Conservation (phyloP, 2,329 filamentous ascomycete species). For the Ilyonectria sp. region DNA sequence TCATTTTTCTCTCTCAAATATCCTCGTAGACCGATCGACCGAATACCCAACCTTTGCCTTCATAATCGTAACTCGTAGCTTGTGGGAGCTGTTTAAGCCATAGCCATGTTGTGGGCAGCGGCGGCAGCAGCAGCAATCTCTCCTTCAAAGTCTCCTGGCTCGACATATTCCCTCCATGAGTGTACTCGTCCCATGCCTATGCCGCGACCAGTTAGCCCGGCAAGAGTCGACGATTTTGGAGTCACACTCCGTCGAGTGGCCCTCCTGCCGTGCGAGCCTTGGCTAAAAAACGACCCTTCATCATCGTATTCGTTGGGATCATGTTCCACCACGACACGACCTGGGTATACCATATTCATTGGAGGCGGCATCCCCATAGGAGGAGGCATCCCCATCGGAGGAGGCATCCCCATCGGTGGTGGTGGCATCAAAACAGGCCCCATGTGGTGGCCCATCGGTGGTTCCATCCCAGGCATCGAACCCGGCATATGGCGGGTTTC, state of each 20-base stretch:
- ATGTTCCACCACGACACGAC: slow-evolving; percentile 47
- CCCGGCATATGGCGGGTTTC: slow-evolving; percentile 56
- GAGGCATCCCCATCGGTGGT: slow-evolving; percentile 42
- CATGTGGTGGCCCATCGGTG: slow-evolving; percentile 39
- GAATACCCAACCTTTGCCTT: slow-evolving; percentile 4
- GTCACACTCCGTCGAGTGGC: slow-evolving; percentile 45
- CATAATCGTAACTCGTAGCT: slow-evolving; percentile 32
- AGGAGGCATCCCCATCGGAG: slow-evolving; percentile 47
- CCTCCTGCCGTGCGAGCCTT: slow-evolving; percentile 48
- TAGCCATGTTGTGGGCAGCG: slow-evolving; percentile 13
- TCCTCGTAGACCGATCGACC: not conserved
- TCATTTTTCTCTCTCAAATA: not conserved
- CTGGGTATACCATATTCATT: slow-evolving; percentile 28
- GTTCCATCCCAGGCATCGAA: slow-evolving; percentile 38
- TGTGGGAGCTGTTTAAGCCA: slow-evolving; percentile 17
- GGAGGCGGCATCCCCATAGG: slow-evolving; percentile 48
- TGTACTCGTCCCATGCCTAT: slow-evolving; percentile 64
- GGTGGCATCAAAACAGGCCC: slow-evolving; percentile 46
- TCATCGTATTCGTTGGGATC: slow-evolving; percentile 52
- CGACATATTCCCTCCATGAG: slow-evolving; percentile 66
- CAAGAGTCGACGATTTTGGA: slow-evolving; percentile 61
- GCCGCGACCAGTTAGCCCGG: slow-evolving; percentile 62
- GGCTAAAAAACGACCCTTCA: slow-evolving; percentile 49
- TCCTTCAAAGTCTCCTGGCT: slow-evolving; percentile 58
- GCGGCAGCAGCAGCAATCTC: slow-evolving; percentile 42